Evolutionary conservation across 176 grass and related monocot genomes (phyloP).

Genomic region (Calamus simplicifolius): DNA sequence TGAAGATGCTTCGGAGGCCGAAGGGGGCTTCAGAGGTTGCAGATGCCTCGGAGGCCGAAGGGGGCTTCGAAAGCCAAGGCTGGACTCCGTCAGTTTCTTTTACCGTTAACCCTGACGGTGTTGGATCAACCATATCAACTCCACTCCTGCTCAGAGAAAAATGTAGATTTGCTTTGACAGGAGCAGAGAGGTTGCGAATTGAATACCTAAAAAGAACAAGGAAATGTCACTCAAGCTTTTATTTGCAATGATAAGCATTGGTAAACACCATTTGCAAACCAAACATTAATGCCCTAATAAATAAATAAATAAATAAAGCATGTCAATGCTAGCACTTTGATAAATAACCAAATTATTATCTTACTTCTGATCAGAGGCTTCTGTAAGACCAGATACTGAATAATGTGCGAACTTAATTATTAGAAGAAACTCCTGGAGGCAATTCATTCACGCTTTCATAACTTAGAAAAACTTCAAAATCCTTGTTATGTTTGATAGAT

Average conservation of each 20-base stretch:
- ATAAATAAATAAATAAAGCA: too few species aligned
- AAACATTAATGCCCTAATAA: too few species aligned
- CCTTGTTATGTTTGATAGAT: constrained; percentile 80
- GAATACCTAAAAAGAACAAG: constrained; percentile 55
- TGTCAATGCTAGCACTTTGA: too few species aligned
- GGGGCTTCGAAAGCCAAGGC: too few species aligned
- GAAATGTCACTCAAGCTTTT: background rate
- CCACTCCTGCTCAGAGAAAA: constrained; percentile 99
- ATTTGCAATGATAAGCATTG: too few species aligned
- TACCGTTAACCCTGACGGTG: too few species aligned
- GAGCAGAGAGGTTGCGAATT: constrained; percentile 80
- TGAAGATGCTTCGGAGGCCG: too few species aligned
- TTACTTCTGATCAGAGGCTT: constrained; percentile 81
- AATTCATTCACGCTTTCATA: constrained; percentile 64
- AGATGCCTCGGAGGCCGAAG: too few species aligned
- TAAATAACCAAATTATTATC: constrained; percentile 1
- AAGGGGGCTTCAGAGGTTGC: too few species aligned
- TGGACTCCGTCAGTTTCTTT: too few species aligned
- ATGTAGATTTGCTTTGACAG: constrained; percentile 94
- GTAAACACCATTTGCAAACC: too few species aligned
- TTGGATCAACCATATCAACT: too few species aligned
- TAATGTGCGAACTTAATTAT: constrained; percentile 72
- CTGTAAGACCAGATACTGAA: constrained; percentile 67
- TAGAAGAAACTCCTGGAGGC: constrained; percentile 68
- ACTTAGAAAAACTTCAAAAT: constrained; percentile 84